A percentile compares a stretch with the other conserved stretches of the same genome.
Evolutionary conservation across 106 monocot species (phyloP).

Genomic region (Agapanthus africanus): DNA sequence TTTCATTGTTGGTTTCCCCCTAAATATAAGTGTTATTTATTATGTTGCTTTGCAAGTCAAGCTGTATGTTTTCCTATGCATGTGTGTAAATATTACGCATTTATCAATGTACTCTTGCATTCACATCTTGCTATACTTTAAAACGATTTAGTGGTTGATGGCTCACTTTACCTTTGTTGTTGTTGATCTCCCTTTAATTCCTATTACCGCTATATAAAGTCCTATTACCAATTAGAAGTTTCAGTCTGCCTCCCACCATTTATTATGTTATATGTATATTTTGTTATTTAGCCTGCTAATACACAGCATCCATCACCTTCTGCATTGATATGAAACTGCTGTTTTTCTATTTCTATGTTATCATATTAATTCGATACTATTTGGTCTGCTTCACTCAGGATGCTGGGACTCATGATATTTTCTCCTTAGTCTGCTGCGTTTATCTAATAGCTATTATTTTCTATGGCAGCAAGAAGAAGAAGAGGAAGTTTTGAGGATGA

Average conservation of each 20-base stretch:
- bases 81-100: neutral
- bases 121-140: neutral
- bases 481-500: constrained; percentile 66
- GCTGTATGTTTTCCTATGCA: neutral
- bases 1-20: neutral
- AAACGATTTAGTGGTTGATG: neutral
- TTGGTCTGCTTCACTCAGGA: too few relatives aligned
- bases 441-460: too few relatives aligned
- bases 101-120: neutral
- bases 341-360: neutral
- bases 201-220: neutral
- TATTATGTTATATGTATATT: neutral
- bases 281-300: too few relatives aligned
- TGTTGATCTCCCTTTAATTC: neutral
- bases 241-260: neutral
- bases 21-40: neutral
- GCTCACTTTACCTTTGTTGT: neutral
- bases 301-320: too few relatives aligned
- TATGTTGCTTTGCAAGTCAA: neutral
- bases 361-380: neutral
- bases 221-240: neutral
- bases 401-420: too few relatives aligned
- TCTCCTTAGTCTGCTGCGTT: too few relatives aligned
- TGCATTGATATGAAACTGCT: neutral
- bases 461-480: constrained; percentile 84